Percentiles rank a stretch among this genome's conserved stretches.
Evolutionary conservation across 805 yeast genomes (phyloP).

Genomic region (Saturnispora kantuleensis): DNA sequence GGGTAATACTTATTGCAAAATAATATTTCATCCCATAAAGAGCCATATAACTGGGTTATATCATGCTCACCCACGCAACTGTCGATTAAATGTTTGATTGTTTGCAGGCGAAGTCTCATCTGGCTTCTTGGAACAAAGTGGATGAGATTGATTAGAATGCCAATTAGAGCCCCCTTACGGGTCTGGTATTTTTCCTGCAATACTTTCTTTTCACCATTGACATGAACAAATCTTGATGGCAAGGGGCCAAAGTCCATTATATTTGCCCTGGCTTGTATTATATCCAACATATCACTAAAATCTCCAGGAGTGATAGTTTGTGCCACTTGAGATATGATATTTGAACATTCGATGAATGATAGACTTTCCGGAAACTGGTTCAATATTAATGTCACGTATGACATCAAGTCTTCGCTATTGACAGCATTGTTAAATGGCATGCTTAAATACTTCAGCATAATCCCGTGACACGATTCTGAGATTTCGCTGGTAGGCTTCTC

Average conservation of each 20-base stretch:
- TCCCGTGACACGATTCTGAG: conserved; percentile 59
- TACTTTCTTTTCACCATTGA: conserved; percentile 9
- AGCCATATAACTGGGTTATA: conserved; percentile 27
- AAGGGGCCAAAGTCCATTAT: conserved; percentile 8
- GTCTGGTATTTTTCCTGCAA: conserved; percentile 20
- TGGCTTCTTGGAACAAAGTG: conserved; percentile 40
- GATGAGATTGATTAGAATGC: conserved; percentile 39
- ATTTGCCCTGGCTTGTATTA: conserved; percentile 3
- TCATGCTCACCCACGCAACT: conserved; percentile 24
- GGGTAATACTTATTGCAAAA: conserved; percentile 46
- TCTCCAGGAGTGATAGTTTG: not conserved
- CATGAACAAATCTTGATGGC: conserved; percentile 1
- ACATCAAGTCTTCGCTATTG: not conserved
- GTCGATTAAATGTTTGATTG: conserved; percentile 31
- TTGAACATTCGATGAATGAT: conserved; percentile 46
- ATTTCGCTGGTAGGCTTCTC: conserved; percentile 21
- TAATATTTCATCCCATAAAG: conserved; percentile 41
- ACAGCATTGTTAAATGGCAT: conserved; percentile 13
- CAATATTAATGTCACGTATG: conserved; percentile 14
- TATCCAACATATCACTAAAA: conserved; percentile 6
- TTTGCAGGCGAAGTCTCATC: conserved; percentile 39
- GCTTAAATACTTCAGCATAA: conserved; percentile 30
- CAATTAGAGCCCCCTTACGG: conserved; percentile 35
- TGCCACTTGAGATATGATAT: conserved; percentile 31
- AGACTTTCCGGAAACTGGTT: conserved; percentile 47